A percentile compares a stretch with the other conserved stretches of the same genome.
These are phyloP conservation scores for Colletotrichum truncatum DNA, from an alignment of 2,329 filamentous ascomycete genomes.

Conservation along the genomic window DNA sequence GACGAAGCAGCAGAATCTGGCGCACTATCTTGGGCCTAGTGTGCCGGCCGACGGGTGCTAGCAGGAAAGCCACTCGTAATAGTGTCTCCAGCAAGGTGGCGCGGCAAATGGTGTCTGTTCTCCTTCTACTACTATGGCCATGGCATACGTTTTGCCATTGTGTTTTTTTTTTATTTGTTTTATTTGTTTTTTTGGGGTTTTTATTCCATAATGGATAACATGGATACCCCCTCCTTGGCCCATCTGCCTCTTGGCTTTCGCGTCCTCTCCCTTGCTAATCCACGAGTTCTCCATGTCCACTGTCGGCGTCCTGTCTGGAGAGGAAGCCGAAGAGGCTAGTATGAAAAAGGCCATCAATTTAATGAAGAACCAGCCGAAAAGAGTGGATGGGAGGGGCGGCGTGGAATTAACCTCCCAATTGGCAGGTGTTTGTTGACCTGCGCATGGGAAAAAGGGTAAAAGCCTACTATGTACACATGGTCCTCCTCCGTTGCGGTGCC, in stretches of 20 bases:
- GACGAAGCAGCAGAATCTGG: neutral
- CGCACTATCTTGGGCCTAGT: neutral
- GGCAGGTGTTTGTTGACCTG: constrained; percentile 7
- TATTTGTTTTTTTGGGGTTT: neutral
- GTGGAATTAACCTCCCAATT: constrained; percentile 1
- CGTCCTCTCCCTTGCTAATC: neutral
- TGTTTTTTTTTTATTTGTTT: neutral
- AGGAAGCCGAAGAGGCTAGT: constrained; percentile 11
- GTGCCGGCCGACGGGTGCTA: constrained; percentile 22
- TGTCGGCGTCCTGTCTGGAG: neutral
- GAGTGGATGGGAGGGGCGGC: constrained; percentile 3
- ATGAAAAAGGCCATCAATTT: neutral
- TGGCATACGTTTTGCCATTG: too few relatives aligned
- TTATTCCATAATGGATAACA: neutral
- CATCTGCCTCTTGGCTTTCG: neutral
- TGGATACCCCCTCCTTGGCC: neutral
- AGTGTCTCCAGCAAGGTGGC: constrained; percentile 18
- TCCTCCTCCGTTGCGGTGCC: too few relatives aligned
- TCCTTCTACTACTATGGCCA: too few relatives aligned
- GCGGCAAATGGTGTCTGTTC: constrained; percentile 6
- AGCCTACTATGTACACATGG: too few relatives aligned
- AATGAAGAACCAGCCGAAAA: neutral
- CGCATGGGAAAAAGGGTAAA: neutral
- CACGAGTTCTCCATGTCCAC: neutral
- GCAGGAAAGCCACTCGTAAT: constrained; percentile 22